Base-by-base conservation (phyloP, 768 basidiomycete species). In the Collybiopsis confluens region DNA sequence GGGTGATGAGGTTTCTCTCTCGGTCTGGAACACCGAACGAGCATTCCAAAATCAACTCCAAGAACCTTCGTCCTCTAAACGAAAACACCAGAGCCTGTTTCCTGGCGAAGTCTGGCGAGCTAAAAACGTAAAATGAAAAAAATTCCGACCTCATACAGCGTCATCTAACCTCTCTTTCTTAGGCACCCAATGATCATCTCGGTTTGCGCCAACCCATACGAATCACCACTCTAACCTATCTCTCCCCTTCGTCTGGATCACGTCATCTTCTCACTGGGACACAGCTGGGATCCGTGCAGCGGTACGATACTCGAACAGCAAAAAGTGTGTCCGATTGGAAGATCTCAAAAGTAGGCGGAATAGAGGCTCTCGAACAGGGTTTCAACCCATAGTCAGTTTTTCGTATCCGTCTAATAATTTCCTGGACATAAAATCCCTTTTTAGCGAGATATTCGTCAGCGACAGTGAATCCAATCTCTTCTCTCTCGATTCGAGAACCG, bases 1-100 rank as follows among this genome's bases (percentile, higher is more conserved):
- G 11, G 92, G 92, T 2, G 84, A 92, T 57, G 92, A 94, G 67
- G 89, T 94, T 16, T 88, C 92, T 54, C 65, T 89, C 2, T 92
- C 90, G 1, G 62, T 92, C 2, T 94, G 92, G 92, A 73, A 88
- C 62, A 77, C 79, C 6, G 86, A 91, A 61, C 58, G 60, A 59
- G 74, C 67, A 63, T 89, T 68, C 74, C 80, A 65, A 56, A 64
- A 44, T 27, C 67, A 46, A 56, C 24, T 65, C 8, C 54, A 58
- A 13, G 55, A 65, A 2, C 45, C 59, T 4, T 16, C 59, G 23
- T 41, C 50, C 11, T 56, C 63, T 42, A 85, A 88, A 62, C 70
- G 87, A 59, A 86, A 85, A 65, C 70, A 83, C 23, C 64, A 68
- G 3, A 78, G 82, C 4, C 61, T 90, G 2, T 79, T 91, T 45